Evolutionary conservation across 495 filamentous ascomycete genomes (phyloP), one percentile per base, ranked within the genome.

Genomic region (Aspergillus sclerotiicarbonarius): DNA sequence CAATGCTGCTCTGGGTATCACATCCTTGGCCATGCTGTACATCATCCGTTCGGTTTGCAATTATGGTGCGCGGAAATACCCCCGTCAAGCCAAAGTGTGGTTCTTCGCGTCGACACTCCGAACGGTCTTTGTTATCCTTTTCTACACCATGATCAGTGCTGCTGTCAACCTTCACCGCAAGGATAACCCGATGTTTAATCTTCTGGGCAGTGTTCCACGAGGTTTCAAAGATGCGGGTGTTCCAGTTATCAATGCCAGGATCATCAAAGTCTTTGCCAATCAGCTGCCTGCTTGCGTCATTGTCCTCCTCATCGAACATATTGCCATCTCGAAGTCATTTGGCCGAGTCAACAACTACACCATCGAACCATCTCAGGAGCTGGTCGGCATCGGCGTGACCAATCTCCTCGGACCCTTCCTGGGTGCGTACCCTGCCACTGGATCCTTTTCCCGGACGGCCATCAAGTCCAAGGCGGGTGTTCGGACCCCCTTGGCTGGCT

Each of bases 401-500:
- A 98, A 98, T 69, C 78, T 98, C 33, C 80, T 98, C 1, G 92
- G 90, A 6, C 93, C 94, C 7, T 97, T 98, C 76, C 84, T 98
- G 7, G 94, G 94, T 57, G 94, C 81, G 3, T 98, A 96, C 63
- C 92, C 95, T 2, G 90, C 94, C 0, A 98, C 94, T 29, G 94
- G 94, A 6, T 98, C 95, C 12, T 98, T 98, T 80, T 96, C 91
- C 15, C 88, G 94, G 21, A 98, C 94, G 46, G 94, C 94, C 25
- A 98, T 98, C 78, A 96, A 98, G 73, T 93, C 92, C 1, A 98
- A 98, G 77, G 92, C 95, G 41, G 94, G 94, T 64, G 94, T 98
- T 2, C 87, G 92, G 6, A 96, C 92, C 12, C 94, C 94, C 0
- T 87, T 97, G 55, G 93, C 90, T 8, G 94, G 94, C 75, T 80